Conservation (phyloP, 148 eudicot species). For the Cornus florida region DNA sequence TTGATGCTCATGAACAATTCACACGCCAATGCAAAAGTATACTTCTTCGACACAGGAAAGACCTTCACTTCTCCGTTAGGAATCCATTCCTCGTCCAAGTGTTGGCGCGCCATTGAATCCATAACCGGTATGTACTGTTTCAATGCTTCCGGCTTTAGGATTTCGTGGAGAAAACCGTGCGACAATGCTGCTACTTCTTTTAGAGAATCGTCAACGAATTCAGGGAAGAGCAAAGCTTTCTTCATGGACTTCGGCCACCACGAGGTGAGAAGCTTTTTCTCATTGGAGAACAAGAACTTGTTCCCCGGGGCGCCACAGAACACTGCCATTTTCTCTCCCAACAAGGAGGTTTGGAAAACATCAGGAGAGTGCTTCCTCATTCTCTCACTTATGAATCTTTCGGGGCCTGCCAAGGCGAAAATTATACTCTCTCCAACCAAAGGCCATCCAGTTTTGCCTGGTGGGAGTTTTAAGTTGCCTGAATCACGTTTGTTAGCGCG, state of each 20-base stretch:
- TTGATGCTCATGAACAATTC: constrained; percentile 22
- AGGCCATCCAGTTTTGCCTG: constrained; percentile 2
- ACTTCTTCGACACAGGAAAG: constrained; percentile 20
- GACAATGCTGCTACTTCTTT: too few relatives aligned
- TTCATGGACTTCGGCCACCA: constrained; percentile 30
- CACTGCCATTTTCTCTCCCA: constrained; percentile 4
- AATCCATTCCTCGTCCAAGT: constrained; percentile 24
- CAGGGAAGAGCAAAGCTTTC: constrained; percentile 26
- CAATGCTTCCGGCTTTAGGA: constrained; percentile 32
- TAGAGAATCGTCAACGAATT: constrained; percentile 10
- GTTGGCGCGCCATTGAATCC: constrained; percentile 32
- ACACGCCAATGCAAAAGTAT: constrained; percentile 29
- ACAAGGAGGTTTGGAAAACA: background rate
- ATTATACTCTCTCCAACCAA: background rate
- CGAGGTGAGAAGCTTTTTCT: constrained; percentile 22
- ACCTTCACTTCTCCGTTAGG: constrained; percentile 20
- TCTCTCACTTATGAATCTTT: background rate
- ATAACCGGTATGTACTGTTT: constrained; percentile 25
- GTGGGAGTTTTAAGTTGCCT: constrained; percentile 3
- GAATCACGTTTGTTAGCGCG: background rate
- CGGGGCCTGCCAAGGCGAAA: background rate
- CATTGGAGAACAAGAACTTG: constrained; percentile 22
- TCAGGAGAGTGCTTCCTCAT: background rate
- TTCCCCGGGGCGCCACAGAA: constrained; percentile 31
- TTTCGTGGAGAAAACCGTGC: constrained; percentile 18